Conservation (phyloP, 371 early-diverging fungal genomes). For the Batkoa obscura region DNA sequence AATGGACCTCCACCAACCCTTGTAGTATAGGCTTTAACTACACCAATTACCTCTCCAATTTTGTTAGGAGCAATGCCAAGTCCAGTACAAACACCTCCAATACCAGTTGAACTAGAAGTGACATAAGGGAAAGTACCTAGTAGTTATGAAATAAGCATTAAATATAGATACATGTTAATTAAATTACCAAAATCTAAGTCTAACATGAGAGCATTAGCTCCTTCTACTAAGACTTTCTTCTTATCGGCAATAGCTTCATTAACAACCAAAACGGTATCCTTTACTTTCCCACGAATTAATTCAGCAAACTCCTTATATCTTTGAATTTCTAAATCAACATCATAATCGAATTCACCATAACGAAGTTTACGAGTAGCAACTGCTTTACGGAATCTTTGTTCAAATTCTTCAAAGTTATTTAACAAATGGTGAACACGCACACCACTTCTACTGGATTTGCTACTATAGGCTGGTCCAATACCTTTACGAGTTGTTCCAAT, state of each 20-base stretch:
- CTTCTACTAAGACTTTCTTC: slow-evolving; percentile 85
- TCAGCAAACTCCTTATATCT: slow-evolving; percentile 49
- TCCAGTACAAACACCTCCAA: slow-evolving; percentile 93
- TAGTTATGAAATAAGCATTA: too few species aligned
- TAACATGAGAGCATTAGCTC: slow-evolving; percentile 93
- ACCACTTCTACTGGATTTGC: slow-evolving; percentile 87
- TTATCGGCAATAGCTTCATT: slow-evolving; percentile 39
- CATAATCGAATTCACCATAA: slow-evolving; percentile 84
- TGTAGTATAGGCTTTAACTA: slow-evolving; percentile 97
- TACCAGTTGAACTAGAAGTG: slow-evolving; percentile 76
- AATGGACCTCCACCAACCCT: slow-evolving; percentile 96
- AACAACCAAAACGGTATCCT: slow-evolving; percentile 65
- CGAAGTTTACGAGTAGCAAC: slow-evolving; percentile 75
- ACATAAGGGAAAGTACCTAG: slow-evolving; percentile 97
- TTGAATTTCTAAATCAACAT: slow-evolving; percentile 66
- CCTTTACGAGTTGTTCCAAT: slow-evolving; percentile 94
- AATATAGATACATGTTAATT: too few species aligned
- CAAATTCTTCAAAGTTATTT: slow-evolving; percentile 63
- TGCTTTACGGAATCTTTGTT: slow-evolving; percentile 47
- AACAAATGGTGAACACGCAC: slow-evolving; percentile 78
- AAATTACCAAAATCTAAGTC: slow-evolving; percentile 96
- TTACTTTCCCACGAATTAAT: slow-evolving; percentile 60
- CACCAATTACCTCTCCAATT: slow-evolving; percentile 68
- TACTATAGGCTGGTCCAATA: slow-evolving; percentile 91
- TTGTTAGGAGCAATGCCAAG: slow-evolving; percentile 75